These are phyloP conservation scores for Botryotinia globosa DNA, from an alignment of 2,329 filamentous ascomycete genomes.

Conservation along the genomic window DNA sequence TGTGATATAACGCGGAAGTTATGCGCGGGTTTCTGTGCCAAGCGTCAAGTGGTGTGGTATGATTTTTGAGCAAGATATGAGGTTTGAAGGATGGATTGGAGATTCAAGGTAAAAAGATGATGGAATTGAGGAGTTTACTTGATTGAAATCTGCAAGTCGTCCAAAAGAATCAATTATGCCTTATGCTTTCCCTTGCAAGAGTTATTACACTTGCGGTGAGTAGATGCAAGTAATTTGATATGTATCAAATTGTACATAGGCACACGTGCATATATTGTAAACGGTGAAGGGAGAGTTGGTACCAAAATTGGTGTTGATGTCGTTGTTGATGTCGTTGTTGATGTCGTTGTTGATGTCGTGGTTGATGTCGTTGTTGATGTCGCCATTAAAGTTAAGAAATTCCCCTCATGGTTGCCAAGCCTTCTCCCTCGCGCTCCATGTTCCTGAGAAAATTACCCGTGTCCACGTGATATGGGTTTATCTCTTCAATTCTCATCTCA, in stretches of 20 bases:
- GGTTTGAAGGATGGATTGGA: background rate
- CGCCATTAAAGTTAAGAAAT: too few species aligned
- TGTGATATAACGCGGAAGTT: background rate
- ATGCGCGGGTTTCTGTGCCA: background rate
- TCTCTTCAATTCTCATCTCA: background rate
- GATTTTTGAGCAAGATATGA: background rate
- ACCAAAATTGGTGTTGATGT: background rate
- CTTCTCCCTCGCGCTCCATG: background rate
- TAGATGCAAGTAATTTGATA: slow-evolving; percentile 14
- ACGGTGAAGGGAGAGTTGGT: background rate
- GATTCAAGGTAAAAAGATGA: background rate
- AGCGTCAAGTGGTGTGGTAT: background rate
- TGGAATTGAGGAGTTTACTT: background rate
- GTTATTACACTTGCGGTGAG: background rate
- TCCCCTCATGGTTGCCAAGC: background rate
- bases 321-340: background rate
- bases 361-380: background rate
- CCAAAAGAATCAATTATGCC: slow-evolving; percentile 1
- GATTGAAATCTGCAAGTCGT: slow-evolving; percentile 14
- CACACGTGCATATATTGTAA: slow-evolving; percentile 1
- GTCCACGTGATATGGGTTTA: background rate
- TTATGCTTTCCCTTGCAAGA: background rate
- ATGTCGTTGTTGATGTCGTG: background rate
- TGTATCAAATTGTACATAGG: background rate
- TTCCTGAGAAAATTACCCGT: background rate